These are phyloP conservation scores for Wolfiporia cocos DNA, from an alignment of 1,284 basidiomycete species.

Conservation along the genomic window DNA sequence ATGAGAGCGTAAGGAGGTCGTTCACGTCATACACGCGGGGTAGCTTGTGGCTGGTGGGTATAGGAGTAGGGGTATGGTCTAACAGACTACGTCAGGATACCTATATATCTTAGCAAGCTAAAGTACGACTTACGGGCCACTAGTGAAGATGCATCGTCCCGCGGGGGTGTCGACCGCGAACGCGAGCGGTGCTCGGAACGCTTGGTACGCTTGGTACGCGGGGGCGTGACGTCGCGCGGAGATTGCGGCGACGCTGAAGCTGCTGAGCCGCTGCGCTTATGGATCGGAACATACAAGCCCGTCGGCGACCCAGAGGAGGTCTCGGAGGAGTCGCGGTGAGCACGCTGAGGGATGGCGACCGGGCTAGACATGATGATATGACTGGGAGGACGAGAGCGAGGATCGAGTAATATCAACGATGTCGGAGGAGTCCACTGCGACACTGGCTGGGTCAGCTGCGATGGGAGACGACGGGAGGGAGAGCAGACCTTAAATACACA, in stretches of 20 bases:
- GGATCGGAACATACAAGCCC: slow-evolving; percentile 22
- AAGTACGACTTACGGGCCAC: too few species aligned
- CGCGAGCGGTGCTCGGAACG: too few species aligned
- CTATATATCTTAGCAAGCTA: background rate
- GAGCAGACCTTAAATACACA: slow-evolving; percentile 1
- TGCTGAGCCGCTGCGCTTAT: slow-evolving; percentile 19
- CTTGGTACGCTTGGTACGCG: too few species aligned
- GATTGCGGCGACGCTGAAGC: slow-evolving; percentile 5
- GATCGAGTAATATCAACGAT: background rate
- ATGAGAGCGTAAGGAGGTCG: slow-evolving; percentile 21
- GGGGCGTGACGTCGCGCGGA: background rate
- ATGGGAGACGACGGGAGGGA: background rate
- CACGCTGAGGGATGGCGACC: slow-evolving; percentile 16
- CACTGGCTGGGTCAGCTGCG: background rate
- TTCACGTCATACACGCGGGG: slow-evolving; percentile 14
- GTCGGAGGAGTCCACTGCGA: background rate
- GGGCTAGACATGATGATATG: slow-evolving; percentile 21
- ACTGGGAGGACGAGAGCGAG: background rate
- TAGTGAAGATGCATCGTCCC: too few species aligned
- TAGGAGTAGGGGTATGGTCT: background rate
- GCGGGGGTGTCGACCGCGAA: too few species aligned
- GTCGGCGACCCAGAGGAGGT: slow-evolving; percentile 11
- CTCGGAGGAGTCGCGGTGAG: slow-evolving; percentile 6
- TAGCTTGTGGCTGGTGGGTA: background rate
- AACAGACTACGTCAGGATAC: background rate